Percentiles rank a stretch among this genome's conserved stretches.
Conservation (phyloP, 495 filamentous ascomycete genomes). For the Aspergillus haitiensis region DNA sequence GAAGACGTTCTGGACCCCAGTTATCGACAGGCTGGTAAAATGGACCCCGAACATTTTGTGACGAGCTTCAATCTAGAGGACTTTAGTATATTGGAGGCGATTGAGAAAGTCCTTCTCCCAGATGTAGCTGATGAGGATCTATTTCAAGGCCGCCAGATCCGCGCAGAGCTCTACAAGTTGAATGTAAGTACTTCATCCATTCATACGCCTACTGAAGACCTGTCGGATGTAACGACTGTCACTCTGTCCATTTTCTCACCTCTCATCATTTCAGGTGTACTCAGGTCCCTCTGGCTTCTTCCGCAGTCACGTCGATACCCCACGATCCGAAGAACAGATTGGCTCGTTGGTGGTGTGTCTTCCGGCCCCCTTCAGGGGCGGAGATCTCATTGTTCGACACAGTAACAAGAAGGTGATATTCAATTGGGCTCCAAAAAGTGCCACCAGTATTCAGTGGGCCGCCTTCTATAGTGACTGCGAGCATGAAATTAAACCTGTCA, state of each 20-base stretch:
- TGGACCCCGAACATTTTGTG: conserved; percentile 45
- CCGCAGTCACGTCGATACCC: conserved; percentile 56
- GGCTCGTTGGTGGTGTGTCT: conserved; percentile 57
- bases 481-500: conserved; percentile 56
- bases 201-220: background rate
- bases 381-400: conserved; percentile 27
- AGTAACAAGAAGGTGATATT: conserved; percentile 30
- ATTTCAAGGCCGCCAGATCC: conserved; percentile 23
- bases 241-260: background rate
- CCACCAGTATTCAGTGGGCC: conserved; percentile 48
- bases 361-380: conserved; percentile 43
- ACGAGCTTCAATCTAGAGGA: conserved; percentile 53
- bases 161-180: conserved; percentile 56
- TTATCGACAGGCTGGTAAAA: conserved; percentile 52
- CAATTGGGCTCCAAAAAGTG: conserved; percentile 40
- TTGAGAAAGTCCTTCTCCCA: conserved; percentile 50
- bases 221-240: background rate
- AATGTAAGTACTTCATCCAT: conserved; percentile 38
- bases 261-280: conserved; percentile 39
- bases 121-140: conserved; percentile 19
- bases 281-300: conserved; percentile 53
- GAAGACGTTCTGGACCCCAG: conserved; percentile 48
- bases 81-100: conserved; percentile 49
- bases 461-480: conserved; percentile 63
- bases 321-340: conserved; percentile 46